These are phyloP conservation scores for Phytophthora podocarpi DNA, from an alignment of 352 stramenopile genomes.

Conservation along the genomic window DNA sequence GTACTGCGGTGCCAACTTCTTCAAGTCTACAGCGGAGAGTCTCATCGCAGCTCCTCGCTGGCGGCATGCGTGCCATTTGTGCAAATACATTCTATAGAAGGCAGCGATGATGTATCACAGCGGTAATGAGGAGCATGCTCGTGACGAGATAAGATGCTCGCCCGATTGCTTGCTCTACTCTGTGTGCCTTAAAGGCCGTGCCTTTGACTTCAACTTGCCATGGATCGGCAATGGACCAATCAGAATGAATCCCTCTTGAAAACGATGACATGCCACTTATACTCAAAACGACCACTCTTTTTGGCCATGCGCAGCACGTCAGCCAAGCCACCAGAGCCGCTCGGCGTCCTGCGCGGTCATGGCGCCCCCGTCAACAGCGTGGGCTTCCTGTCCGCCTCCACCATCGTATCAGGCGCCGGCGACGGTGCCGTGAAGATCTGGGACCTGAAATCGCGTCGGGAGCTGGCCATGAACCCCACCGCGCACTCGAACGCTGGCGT, in stretches of 20 bases:
- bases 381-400: slow-evolving; percentile 46
- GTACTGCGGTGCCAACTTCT: too few species aligned
- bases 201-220: neutral
- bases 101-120: slow-evolving; percentile 1
- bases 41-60: too few species aligned
- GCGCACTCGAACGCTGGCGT: slow-evolving; percentile 81
- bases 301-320: slow-evolving; percentile 6
- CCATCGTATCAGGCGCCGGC: slow-evolving; percentile 54
- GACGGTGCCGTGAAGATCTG: slow-evolving; percentile 80
- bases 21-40: too few species aligned
- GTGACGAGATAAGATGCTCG: too few species aligned
- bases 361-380: slow-evolving; percentile 62
- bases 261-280: neutral
- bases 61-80: neutral
- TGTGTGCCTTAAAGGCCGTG: too few species aligned
- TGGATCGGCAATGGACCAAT: too few species aligned
- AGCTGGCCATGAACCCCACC: slow-evolving; percentile 32
- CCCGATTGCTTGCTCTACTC: too few species aligned
- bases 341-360: slow-evolving; percentile 75
- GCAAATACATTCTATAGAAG: neutral
- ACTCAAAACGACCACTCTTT: neutral
- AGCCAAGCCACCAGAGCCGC: slow-evolving; percentile 44
- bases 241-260: neutral
- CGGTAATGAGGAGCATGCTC: neutral
- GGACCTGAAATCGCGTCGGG: slow-evolving; percentile 65